Evolutionary conservation across 2,329 filamentous ascomycete genomes (phyloP).

Genomic region (Colletotrichum plurivorum): DNA sequence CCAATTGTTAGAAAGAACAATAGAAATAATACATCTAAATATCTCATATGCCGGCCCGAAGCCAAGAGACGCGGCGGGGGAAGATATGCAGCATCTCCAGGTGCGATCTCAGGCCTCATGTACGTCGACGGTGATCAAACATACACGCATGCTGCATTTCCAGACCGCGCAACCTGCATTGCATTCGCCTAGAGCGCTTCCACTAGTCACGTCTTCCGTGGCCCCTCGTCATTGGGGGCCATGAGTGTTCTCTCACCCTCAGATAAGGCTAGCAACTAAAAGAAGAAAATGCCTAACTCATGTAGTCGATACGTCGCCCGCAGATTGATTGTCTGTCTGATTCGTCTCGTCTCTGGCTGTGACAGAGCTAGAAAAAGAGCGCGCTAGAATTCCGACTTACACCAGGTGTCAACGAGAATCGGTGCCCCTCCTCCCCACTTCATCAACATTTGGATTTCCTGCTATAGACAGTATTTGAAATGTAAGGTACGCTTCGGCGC

Average conservation of each 20-base stretch:
- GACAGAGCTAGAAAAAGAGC: too few species aligned
- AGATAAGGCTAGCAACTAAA: slow-evolving; percentile 9
- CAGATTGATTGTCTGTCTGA: neutral
- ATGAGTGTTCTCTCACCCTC: neutral
- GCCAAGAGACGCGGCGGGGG: too few species aligned
- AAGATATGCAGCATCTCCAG: slow-evolving; percentile 3
- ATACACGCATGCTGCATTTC: neutral
- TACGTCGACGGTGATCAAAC: slow-evolving; percentile 25
- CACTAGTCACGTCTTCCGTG: slow-evolving; percentile 8
- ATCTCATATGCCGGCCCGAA: neutral
- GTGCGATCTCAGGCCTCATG: slow-evolving; percentile 23
- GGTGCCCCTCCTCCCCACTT: too few species aligned
- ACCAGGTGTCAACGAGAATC: too few species aligned
- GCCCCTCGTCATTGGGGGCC: slow-evolving; percentile 23
- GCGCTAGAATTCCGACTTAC: neutral
- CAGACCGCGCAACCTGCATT: slow-evolving; percentile 4
- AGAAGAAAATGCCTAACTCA: neutral
- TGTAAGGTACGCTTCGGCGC: too few species aligned
- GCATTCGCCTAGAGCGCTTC: neutral
- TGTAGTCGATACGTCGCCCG: slow-evolving; percentile 8
- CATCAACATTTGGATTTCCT: too few species aligned
- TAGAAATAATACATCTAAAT: neutral
- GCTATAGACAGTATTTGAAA: too few species aligned
- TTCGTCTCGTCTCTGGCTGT: too few species aligned
- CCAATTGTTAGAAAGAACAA: neutral